Evolutionary conservation across 805 yeast genomes (phyloP), one percentile per base, ranked within the genome.

Genomic region (Cyberlindnera bimundalis): DNA sequence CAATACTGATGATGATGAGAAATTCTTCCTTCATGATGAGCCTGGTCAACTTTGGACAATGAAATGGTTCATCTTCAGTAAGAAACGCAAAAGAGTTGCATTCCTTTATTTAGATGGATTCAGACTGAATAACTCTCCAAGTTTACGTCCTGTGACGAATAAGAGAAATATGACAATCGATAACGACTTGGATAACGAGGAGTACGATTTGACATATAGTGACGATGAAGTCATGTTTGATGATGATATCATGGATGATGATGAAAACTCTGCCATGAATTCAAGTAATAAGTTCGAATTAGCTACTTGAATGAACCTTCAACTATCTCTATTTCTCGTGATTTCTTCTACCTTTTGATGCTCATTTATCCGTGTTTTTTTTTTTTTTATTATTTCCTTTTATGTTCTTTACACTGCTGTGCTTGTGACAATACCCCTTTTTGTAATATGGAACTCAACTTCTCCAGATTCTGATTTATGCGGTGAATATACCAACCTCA

Each of bases 11-110:
- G 52, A 53, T 20, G 47, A 43, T 19, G 51, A 47, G 42, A 40
- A 36, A 35, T 47, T 47, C 32, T 45, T 43, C 60, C 66, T 44
- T 42, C 29, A 36, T 26, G 46, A 51, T n/a, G 47, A 48, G 16
- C 47, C 48, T 3, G 50, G 55, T 13, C 53, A 53, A 15, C 54
- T 68, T n/a, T 68, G 73, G 73, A 62, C 65, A 29, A 53, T 81
- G 58, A 86, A 87, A 74, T 91, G 95, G 83, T 93, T 93, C 61
- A 78, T 91, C 33, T 89, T 84, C 65, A 93, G 89, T 66, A 91
- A 88, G 64, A 84, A 86, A 56, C 78, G 84, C 65, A 91, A 91
- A 65, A 76, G 98, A 48, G 98, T 93, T 3, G 88, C 95, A 2
- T 91, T 84, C 60, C 60, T 93, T 14, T 85, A 86, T 52, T 66